Evolutionary conservation across 306 rosid species (phyloP).

Genomic region (Medicago lupulina): DNA sequence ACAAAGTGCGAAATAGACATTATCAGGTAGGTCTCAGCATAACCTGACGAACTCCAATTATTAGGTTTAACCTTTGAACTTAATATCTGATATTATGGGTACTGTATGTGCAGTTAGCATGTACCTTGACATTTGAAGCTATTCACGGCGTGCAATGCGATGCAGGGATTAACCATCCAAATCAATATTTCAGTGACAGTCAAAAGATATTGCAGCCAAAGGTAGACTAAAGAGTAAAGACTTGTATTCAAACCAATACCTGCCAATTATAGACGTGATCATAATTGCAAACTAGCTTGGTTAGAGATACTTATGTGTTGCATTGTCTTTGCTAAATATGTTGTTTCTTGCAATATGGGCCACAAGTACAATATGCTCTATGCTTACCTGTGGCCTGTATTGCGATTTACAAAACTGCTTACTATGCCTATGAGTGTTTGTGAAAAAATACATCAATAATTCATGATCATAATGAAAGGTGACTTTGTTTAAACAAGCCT

Average conservation of each 20-base stretch:
- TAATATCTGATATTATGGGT: constrained; percentile 42
- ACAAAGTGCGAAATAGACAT: constrained; percentile 86
- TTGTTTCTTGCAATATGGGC: not conserved
- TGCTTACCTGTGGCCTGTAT: constrained; percentile 8
- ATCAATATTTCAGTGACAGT: constrained; percentile 91
- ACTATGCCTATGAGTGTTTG: not conserved
- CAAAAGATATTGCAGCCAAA: constrained; percentile 62
- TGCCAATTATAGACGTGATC: constrained; percentile 12
- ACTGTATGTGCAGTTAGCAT: constrained; percentile 75
- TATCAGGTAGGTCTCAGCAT: constrained; percentile 81
- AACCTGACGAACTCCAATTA: constrained; percentile 35
- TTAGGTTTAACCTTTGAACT: constrained; percentile 34
- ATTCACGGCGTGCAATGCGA: constrained; percentile 73
- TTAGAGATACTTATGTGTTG: not conserved
- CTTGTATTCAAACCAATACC: constrained; percentile 10
- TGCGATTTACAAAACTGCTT: not conserved
- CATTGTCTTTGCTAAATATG: not conserved
- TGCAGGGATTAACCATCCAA: constrained; percentile 98
- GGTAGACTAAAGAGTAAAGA: constrained; percentile 49
- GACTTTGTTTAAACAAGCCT: constrained; percentile 12
- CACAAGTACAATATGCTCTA: not conserved
- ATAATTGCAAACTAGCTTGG: constrained; percentile 22
- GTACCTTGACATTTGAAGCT: constrained; percentile 95
- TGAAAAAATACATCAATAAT: constrained; percentile 11
- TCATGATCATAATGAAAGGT: constrained; percentile 12